Conservation (phyloP, 495 filamentous ascomycete genomes). For the Penicilliopsis zonata region DNA sequence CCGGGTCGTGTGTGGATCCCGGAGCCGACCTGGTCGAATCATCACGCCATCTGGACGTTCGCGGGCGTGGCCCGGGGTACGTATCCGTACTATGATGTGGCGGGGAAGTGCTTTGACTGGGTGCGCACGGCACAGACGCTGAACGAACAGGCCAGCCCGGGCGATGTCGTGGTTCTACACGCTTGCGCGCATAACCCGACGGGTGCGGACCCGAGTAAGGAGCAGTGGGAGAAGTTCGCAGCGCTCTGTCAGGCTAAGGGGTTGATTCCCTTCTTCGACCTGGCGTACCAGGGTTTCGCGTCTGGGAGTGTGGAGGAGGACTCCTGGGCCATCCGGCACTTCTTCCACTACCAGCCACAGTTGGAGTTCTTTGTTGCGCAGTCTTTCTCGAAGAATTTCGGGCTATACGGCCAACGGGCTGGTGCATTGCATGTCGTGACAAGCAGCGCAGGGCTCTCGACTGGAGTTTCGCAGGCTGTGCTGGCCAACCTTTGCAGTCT, state of each 20-base stretch:
- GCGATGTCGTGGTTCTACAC: constrained; percentile 25
- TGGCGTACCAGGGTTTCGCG: constrained; percentile 34
- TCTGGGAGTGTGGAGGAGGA: constrained; percentile 25
- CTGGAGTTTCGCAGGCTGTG: constrained; percentile 1
- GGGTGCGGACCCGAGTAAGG: constrained; percentile 17
- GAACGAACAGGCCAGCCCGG: constrained; percentile 5
- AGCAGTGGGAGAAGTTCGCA: constrained; percentile 25
- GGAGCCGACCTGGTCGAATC: constrained; percentile 21
- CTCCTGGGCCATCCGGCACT: constrained; percentile 28
- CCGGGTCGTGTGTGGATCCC: constrained; percentile 15
- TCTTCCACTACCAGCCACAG: constrained; percentile 6
- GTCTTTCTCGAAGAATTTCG: constrained; percentile 34
- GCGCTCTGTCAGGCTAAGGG: constrained; percentile 10
- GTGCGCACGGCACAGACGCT: constrained; percentile 11
- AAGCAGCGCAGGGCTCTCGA: not conserved
- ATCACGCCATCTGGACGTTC: constrained; percentile 15
- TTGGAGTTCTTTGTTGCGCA: constrained; percentile 17
- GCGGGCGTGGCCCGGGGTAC: constrained; percentile 2
- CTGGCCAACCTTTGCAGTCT: constrained; percentile 11
- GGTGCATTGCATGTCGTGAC: constrained; percentile 20
- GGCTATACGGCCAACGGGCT: constrained; percentile 27
- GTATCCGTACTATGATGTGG: constrained; percentile 22
- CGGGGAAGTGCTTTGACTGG: constrained; percentile 8
- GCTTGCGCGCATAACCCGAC: constrained; percentile 36
- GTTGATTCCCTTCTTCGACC: constrained; percentile 30